These are phyloP conservation scores for Heteromeles arbutifolia DNA, from an alignment of 306 rosid species.

Conservation along the genomic window DNA sequence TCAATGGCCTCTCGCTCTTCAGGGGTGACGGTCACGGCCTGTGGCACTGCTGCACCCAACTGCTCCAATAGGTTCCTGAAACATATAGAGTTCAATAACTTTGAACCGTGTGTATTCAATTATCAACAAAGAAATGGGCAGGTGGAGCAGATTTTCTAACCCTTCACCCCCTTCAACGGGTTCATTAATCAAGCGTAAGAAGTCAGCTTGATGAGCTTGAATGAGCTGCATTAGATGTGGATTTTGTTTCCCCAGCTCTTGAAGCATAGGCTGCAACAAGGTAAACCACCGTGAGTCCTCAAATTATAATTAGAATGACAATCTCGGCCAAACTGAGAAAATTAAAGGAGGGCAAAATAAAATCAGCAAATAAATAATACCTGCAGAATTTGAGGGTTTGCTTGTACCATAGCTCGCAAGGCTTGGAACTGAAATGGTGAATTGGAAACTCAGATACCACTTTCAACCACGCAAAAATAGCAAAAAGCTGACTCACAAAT, in stretches of 20 bases:
- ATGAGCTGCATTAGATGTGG: constrained; percentile 38
- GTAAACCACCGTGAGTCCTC: background rate
- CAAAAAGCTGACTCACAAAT: background rate
- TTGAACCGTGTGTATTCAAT: background rate
- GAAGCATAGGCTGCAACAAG: constrained; percentile 40
- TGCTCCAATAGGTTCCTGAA: constrained; percentile 31
- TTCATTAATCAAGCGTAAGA: constrained; percentile 39
- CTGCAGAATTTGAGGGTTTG: constrained; percentile 39
- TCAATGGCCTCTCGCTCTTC: constrained; percentile 42
- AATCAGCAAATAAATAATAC: constrained; percentile 11
- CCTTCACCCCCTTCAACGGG: constrained; percentile 40
- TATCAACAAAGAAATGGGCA: background rate
- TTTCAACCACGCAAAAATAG: background rate
- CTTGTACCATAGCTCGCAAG: constrained; percentile 41
- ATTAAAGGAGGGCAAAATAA: background rate
- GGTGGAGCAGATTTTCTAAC: constrained; percentile 10
- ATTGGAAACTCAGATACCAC: background rate
- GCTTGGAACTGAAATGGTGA: constrained; percentile 30
- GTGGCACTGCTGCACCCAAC: constrained; percentile 37
- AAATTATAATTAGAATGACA: background rate
- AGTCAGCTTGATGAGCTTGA: constrained; percentile 42
- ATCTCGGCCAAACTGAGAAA: background rate
- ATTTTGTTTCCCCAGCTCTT: constrained; percentile 39
- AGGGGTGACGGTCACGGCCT: constrained; percentile 37
- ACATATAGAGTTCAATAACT: background rate